Evolutionary conservation across 1,139 yeast genomes (phyloP).

Genomic region (Debaryomycetaceae sp.): DNA sequence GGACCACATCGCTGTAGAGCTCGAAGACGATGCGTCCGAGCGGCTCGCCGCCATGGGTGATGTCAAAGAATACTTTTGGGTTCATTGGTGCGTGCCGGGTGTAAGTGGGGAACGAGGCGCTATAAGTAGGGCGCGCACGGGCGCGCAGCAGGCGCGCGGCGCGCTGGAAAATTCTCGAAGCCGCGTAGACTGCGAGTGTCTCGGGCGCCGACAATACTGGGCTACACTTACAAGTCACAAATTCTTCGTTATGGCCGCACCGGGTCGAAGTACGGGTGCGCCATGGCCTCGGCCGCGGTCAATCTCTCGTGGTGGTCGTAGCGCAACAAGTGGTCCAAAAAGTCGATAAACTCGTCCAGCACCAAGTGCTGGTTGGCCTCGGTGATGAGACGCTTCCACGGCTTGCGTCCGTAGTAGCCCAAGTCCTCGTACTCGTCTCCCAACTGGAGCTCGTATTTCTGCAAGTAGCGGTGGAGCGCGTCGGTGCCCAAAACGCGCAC

Average conservation of each 20-base stretch:
- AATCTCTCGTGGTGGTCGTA: conserved; percentile 94
- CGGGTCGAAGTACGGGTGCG: conserved; percentile 62
- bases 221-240: no score
- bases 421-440: conserved; percentile 81
- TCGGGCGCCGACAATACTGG: no score
- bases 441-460: conserved; percentile 71
- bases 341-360: conserved; percentile 68
- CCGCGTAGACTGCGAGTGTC: no score
- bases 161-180: conserved; percentile 7
- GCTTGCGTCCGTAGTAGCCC: conserved; percentile 75
- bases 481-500: conserved; percentile 92
- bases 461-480: conserved; percentile 66
- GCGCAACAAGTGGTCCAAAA: conserved; percentile 75
- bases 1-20: conserved; percentile 75
- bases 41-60: conserved; percentile 59
- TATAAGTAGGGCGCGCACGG: no score
- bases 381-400: conserved; percentile 84
- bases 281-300: conserved; percentile 94
- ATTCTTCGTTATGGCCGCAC: no score
- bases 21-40: conserved; percentile 76
- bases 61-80: conserved; percentile 69
- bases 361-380: conserved; percentile 69
- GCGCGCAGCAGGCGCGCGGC: not conserved
- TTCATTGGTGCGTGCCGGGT: no score
- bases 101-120: not conserved